Base-by-base conservation (phyloP, 1,139 yeast genomes). In the Chernovozyma sophiae-reginae region DNA sequence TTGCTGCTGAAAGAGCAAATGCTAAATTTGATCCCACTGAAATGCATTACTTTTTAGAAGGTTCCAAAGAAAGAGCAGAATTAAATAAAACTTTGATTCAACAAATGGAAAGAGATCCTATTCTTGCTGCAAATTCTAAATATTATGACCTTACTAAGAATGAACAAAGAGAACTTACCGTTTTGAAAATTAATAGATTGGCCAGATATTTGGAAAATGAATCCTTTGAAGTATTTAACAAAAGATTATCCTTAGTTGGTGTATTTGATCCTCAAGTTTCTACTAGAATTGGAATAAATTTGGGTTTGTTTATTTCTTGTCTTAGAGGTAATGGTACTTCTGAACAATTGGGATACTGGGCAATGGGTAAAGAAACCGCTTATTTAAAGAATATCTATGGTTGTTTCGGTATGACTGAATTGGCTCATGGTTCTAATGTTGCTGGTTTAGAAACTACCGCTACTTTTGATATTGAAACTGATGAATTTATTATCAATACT, bases 281-380 rank as follows among this genome's bases (percentile, higher is more conserved):
- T 38, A 68, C 64, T 43, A 53, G 72, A 52, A 52, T 72, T 46
- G 56, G 85, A 35, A 84, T 84, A 38, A 86, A 84, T 60, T 68
- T 79, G 52, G 89, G 87, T 4, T 68, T 84, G 40, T 84, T 83
- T 55, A 68, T 81, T 47, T 76, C 77, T 47, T 81, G 89, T 45
- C 62, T 84, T 42, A 77, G 74, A 48, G 90, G 92, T 37, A 79
- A 81, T 43, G 94, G 92, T 46, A 80, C 92, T 37, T 40, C 47
- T 22, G 65, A 59, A 26, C 74, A 68, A 50, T 58, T 61, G 43
- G 51, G 58, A 35, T 68, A 59, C 56, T 68, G 74, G 74, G 56
- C 65, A 40, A 51, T 58, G 46, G 49, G 45, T 38, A 67, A 65
- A 50, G 71, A 65, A 48, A 56, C 72, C 31, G 59, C 55, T 7